Conservation (phyloP, 2,329 filamentous ascomycete genomes). For the Mycocentrospora acerina region DNA sequence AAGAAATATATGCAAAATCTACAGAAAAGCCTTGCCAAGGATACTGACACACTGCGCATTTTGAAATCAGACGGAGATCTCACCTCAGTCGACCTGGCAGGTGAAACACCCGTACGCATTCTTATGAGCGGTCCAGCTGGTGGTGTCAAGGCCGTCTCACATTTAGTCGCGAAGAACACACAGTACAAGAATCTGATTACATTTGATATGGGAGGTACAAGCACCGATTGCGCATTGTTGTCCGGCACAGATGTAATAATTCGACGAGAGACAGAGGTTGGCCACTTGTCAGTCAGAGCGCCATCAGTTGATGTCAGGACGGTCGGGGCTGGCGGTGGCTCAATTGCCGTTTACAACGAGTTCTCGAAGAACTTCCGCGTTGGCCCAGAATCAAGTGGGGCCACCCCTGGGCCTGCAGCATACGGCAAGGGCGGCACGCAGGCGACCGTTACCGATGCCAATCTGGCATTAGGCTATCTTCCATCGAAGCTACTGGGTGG, state of each 20-base stretch:
- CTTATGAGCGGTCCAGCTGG: slow-evolving; percentile 55
- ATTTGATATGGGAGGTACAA: slow-evolving; percentile 55
- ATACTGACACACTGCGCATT: slow-evolving; percentile 51
- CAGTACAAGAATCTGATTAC: slow-evolving; percentile 53
- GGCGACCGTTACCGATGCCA: slow-evolving; percentile 54
- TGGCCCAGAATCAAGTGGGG: slow-evolving; percentile 54
- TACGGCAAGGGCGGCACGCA: slow-evolving; percentile 51
- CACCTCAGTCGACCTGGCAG: slow-evolving; percentile 49
- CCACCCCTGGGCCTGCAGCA: slow-evolving; percentile 52
- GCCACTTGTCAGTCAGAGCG: slow-evolving; percentile 47
- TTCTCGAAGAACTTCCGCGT: slow-evolving; percentile 53
- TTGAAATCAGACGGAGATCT: slow-evolving; percentile 54
- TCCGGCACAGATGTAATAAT: slow-evolving; percentile 47
- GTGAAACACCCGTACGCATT: slow-evolving; percentile 51
- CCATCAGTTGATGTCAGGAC: slow-evolving; percentile 53
- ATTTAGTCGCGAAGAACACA: slow-evolving; percentile 49
- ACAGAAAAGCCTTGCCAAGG: slow-evolving; percentile 40
- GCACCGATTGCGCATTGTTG: slow-evolving; percentile 52
- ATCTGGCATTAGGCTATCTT: slow-evolving; percentile 51
- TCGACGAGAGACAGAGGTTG: slow-evolving; percentile 50
- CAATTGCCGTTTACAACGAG: slow-evolving; percentile 51
- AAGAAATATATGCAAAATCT: slow-evolving; percentile 49
- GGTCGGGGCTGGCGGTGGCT: slow-evolving; percentile 54
- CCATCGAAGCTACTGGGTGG: slow-evolving; percentile 51
- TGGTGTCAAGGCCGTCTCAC: slow-evolving; percentile 52